These are phyloP conservation scores for Adenanthera pavonina DNA, from an alignment of 306 rosid genomes.

Conservation along the genomic window DNA sequence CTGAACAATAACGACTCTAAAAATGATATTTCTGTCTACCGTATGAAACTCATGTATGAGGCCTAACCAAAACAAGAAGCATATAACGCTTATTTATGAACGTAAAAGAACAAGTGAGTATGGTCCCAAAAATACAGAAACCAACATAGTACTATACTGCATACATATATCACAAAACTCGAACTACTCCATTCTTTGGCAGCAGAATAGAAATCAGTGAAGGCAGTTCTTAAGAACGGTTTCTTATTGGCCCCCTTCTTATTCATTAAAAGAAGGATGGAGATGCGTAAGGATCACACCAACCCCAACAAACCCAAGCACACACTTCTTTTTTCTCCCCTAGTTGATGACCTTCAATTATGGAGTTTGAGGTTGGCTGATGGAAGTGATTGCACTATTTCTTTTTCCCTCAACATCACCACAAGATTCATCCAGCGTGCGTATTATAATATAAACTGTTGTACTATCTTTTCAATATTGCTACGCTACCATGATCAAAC, in stretches of 20 bases:
- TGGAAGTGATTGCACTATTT: slow-evolving; percentile 23
- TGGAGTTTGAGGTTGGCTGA: slow-evolving; percentile 37
- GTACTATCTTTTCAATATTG: slow-evolving; percentile 58
- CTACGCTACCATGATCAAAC: slow-evolving; percentile 34
- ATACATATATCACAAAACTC: neutral
- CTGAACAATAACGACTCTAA: slow-evolving; percentile 2
- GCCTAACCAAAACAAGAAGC: slow-evolving; percentile 41
- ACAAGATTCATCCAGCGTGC: slow-evolving; percentile 37
- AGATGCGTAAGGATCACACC: slow-evolving; percentile 44
- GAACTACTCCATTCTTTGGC: slow-evolving; percentile 1
- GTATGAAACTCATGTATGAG: slow-evolving; percentile 16
- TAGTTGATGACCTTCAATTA: slow-evolving; percentile 33
- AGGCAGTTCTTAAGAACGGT: neutral
- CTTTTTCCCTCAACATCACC: neutral
- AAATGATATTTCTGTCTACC: slow-evolving; percentile 20
- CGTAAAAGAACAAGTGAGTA: slow-evolving; percentile 20
- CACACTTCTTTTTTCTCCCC: slow-evolving; percentile 14
- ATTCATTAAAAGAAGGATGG: slow-evolving; percentile 7
- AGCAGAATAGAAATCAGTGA: neutral
- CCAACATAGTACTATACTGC: neutral
- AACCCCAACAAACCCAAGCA: slow-evolving; percentile 57
- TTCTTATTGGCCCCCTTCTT: slow-evolving; percentile 17
- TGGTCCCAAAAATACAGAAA: slow-evolving; percentile 46
- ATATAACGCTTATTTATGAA: slow-evolving; percentile 16
- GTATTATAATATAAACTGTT: slow-evolving; percentile 36